Evolutionary conservation across 768 basidiomycete species (phyloP), one percentile per base, ranked within the genome.

Genomic region (Hebeloma cylindrosporum): DNA sequence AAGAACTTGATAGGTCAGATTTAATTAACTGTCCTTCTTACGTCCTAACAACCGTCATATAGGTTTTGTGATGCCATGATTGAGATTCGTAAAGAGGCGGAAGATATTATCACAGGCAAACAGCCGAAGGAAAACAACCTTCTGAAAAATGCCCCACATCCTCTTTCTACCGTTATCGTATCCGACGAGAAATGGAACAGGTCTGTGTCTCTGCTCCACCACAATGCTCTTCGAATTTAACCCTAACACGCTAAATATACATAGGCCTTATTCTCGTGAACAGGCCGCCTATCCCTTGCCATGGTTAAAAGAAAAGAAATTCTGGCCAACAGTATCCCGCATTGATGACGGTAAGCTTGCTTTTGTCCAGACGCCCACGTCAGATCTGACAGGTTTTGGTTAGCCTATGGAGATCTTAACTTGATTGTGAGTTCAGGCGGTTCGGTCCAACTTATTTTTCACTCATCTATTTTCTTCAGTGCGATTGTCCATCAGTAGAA

Each of bases 1-100:
- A 93, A 49, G 95, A 97, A 64, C 79, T 98, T 40, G 92, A 98
- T 59, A 79, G 85, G 82, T 88, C n/a, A n/a, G n/a, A n/a, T 49
- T 35, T 69, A 53, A 17, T 17, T 7, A 34, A 13, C 6, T 20
- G 14, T 42, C 47, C 9, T 30, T 20, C 0, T 38, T 30, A 11
- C 16, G 13, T 20, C 32, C 9, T 23, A 2, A 14, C 17, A 43
- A 25, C 23, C 23, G 35, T 23, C 35, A 27, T 18, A 23, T 49
- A 90, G 90, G 59, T 98, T 99, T 74, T 96, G 95, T 67, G 92
- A 98, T 54, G 95, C 96, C 16, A 96, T 98, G 92, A 94, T 99
- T 52, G 80, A 87, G 52, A 99, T 99, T 53, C 88, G 94, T 38
- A 72, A 81, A 56, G 96, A 99, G 65, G 93, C 83, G 0, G 84